Evolutionary conservation across 495 filamentous ascomycete species (phyloP).

Genomic region (Tuber aestivum): DNA sequence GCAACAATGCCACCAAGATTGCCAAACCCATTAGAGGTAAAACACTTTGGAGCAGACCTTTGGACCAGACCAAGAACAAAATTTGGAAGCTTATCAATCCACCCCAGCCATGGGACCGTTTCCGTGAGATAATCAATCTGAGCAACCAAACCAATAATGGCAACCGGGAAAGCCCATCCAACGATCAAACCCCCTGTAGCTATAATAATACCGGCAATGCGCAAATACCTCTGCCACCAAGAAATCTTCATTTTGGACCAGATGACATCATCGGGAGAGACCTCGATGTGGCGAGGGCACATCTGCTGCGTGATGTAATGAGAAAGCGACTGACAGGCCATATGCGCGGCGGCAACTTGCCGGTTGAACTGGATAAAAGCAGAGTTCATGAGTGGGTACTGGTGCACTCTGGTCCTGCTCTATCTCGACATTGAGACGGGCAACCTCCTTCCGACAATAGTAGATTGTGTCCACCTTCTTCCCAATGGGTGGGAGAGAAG

Average conservation of each 20-base stretch:
- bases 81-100: conserved; percentile 58
- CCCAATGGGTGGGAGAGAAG: conserved; percentile 69
- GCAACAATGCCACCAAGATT: conserved; percentile 73
- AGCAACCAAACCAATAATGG: conserved; percentile 75
- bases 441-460: conserved; percentile 79
- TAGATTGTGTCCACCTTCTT: conserved; percentile 97
- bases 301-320: conserved; percentile 92
- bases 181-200: conserved; percentile 72
- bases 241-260: conserved; percentile 98
- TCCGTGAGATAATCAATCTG: conserved; percentile 64
- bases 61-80: conserved; percentile 65
- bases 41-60: too few relatives aligned
- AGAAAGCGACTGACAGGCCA: conserved; percentile 89
- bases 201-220: conserved; percentile 59
- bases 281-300: conserved; percentile 86
- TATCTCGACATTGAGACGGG: conserved; percentile 85
- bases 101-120: conserved; percentile 61
- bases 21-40: conserved; percentile 74
- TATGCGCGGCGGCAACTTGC: conserved; percentile 93
- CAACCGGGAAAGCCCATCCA: conserved; percentile 86
- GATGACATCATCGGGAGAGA: conserved; percentile 86
- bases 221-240: conserved; percentile 87
- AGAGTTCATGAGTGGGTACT: conserved; percentile 91
- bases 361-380: conserved; percentile 99
- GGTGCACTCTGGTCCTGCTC: conserved; percentile 82